Conservation (phyloP, 306 rosid genomes). For the Quercus alba region DNA sequence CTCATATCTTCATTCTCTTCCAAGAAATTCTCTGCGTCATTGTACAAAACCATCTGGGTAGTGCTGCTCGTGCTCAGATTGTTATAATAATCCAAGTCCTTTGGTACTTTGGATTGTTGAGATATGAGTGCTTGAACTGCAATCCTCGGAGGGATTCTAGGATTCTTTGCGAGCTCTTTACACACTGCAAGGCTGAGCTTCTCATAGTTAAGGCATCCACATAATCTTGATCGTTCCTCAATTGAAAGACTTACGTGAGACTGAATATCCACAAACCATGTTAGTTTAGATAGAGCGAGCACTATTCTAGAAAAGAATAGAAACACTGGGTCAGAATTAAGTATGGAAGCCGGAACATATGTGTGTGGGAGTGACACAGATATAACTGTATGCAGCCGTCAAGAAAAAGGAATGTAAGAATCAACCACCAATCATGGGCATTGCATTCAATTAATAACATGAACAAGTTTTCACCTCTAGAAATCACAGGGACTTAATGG, state of each 20-base stretch:
- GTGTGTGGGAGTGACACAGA: too few relatives aligned
- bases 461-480: not conserved
- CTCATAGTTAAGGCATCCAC: slow-evolving; percentile 62
- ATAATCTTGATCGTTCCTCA: slow-evolving; percentile 65
- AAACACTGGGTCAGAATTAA: too few relatives aligned
- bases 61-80: slow-evolving; percentile 21
- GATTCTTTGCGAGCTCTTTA: slow-evolving; percentile 75
- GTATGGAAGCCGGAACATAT: too few relatives aligned
- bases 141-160: slow-evolving; percentile 65
- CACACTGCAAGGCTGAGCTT: slow-evolving; percentile 65
- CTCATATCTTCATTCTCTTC: slow-evolving; percentile 38
- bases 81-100: slow-evolving; percentile 1
- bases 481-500: not conserved
- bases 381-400: too few relatives aligned
- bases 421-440: not conserved
- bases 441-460: not conserved
- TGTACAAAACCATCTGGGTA: slow-evolving; percentile 23
- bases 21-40: slow-evolving; percentile 8
- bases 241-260: slow-evolving; percentile 48
- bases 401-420: not conserved
- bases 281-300: not conserved
- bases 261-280: slow-evolving; percentile 31
- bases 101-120: slow-evolving; percentile 35
- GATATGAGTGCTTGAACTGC: slow-evolving; percentile 66
- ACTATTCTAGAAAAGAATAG: too few relatives aligned